These are phyloP conservation scores for Fragilaria crotonensis DNA, from an alignment of 108 stramenopile genomes.

Conservation along the genomic window DNA sequence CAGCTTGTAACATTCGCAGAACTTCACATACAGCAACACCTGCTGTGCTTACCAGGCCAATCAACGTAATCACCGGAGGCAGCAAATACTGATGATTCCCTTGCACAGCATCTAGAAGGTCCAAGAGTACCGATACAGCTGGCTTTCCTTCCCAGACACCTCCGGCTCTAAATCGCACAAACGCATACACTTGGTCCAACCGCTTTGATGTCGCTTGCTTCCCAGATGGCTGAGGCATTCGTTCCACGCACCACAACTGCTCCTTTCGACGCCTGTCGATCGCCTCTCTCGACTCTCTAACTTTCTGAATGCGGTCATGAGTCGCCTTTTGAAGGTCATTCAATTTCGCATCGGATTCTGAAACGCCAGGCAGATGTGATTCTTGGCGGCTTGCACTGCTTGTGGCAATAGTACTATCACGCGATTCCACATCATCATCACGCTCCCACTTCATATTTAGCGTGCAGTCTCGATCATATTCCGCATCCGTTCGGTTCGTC, in stretches of 20 bases:
- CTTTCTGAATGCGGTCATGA: background rate
- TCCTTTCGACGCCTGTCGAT: background rate
- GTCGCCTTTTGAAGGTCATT: background rate
- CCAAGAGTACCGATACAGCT: constrained; percentile 13
- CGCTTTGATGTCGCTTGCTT: background rate
- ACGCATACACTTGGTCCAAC: constrained; percentile 15
- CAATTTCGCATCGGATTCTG: too few species aligned
- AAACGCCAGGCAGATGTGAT: too few species aligned
- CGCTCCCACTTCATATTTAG: background rate
- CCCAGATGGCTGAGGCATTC: background rate
- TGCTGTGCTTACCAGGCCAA: constrained; percentile 45
- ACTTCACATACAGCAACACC: constrained; percentile 36
- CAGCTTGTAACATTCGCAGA: constrained; percentile 31
- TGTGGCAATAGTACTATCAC: background rate
- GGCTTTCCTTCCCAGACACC: constrained; percentile 8
- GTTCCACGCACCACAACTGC: background rate
- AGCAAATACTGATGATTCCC: constrained; percentile 13
- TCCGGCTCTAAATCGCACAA: constrained; percentile 16
- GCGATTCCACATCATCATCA: background rate
- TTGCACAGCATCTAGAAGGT: constrained; percentile 2
- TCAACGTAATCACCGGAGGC: constrained; percentile 42
- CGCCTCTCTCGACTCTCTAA: background rate
- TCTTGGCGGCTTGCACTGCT: too few species aligned
- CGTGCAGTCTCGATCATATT: constrained; percentile 40
- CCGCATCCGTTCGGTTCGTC: constrained; percentile 39